These are phyloP conservation scores for Agrocybe pediades DNA, from an alignment of 768 basidiomycete genomes.

Conservation along the genomic window DNA sequence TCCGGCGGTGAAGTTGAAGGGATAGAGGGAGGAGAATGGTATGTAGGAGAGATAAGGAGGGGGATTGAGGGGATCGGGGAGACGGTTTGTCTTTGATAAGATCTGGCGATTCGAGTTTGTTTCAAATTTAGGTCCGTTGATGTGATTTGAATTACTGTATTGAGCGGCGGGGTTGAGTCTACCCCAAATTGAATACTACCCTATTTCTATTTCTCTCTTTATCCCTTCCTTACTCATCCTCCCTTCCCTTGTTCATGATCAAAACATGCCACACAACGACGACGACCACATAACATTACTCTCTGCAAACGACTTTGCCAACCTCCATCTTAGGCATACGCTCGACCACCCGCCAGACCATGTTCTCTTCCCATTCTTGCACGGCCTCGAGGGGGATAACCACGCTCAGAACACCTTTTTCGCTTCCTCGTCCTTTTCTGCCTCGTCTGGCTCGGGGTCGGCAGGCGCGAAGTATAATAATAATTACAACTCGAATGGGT, in stretches of 20 bases:
- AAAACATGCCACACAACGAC: not conserved
- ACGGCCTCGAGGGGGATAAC: constrained; percentile 84
- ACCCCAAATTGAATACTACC: constrained; percentile 1
- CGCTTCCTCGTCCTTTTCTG: constrained; percentile 34
- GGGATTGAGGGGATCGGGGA: not conserved
- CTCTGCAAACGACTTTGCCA: constrained; percentile 50
- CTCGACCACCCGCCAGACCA: constrained; percentile 76
- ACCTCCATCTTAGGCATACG: constrained; percentile 63
- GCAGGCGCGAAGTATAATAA: not conserved
- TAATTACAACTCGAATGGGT: not conserved
- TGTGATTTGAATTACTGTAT: constrained; percentile 1
- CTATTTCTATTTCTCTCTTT: not conserved
- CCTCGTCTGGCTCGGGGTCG: constrained; percentile 12
- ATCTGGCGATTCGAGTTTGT: constrained; percentile 18
- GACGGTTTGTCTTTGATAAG: constrained; percentile 10
- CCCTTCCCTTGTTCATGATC: not conserved
- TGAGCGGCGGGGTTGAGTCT: not conserved
- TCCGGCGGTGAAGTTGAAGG: not conserved
- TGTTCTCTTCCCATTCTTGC: constrained; percentile 86
- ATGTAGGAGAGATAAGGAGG: not conserved
- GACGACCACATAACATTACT: constrained; percentile 26
- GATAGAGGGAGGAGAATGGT: not conserved
- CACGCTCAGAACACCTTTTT: constrained; percentile 84
- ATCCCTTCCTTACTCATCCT: not conserved
- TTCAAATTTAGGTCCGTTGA: constrained; percentile 18